These are phyloP conservation scores for Stagonosporopsis vannaccii DNA, from an alignment of 2,329 filamentous ascomycete species.

Conservation along the genomic window DNA sequence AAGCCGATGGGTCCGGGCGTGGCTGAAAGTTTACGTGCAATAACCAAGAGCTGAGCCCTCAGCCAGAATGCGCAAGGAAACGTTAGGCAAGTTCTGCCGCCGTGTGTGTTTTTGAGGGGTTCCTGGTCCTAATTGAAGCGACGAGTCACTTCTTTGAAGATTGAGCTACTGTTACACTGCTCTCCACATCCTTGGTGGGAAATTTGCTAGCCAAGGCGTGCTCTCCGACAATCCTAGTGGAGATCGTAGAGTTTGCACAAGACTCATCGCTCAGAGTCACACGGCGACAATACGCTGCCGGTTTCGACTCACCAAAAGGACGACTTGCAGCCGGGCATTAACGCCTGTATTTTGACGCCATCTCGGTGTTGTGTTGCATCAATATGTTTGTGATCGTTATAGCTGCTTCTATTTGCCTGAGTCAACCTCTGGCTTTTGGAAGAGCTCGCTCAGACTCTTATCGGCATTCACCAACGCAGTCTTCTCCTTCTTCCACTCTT, in stretches of 20 bases:
- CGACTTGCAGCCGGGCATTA: background rate
- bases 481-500: constrained; percentile 29
- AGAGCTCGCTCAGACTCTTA: constrained; percentile 18
- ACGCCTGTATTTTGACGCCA: background rate
- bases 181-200: background rate
- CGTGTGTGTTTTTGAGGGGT: background rate
- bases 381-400: background rate
- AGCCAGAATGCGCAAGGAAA: background rate
- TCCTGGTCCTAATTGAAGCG: background rate
- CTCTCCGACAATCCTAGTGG: background rate
- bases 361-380: background rate
- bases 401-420: background rate
- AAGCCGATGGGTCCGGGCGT: constrained; percentile 11
- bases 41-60: background rate
- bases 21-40: background rate
- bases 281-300: background rate
- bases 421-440: constrained; percentile 2
- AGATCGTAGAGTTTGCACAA: constrained; percentile 6
- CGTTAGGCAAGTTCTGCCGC: background rate
- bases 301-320: background rate
- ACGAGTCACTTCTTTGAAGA: background rate
- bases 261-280: constrained; percentile 13
- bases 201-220: constrained; percentile 5
- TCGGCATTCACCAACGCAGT: constrained; percentile 11
- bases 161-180: background rate